Conservation (phyloP, 192 early-diverging fungal genomes). For the Coemansia sp. region DNA sequence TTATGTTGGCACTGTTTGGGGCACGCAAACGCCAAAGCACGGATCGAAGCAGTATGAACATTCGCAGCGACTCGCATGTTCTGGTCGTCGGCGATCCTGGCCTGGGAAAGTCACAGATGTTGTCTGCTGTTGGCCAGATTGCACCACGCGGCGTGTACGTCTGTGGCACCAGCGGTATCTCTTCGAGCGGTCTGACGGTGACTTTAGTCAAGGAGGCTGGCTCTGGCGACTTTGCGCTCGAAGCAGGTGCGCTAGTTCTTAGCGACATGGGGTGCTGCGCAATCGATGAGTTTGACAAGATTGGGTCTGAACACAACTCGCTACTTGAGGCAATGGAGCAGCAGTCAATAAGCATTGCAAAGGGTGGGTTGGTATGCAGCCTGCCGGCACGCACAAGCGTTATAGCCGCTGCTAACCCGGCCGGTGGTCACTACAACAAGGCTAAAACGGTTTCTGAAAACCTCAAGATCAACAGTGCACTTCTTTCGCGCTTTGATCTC, state of each 20-base stretch:
- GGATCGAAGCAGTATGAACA: constrained; percentile 46
- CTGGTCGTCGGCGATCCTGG: constrained; percentile 85
- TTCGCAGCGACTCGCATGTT: constrained; percentile 69
- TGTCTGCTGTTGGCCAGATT: constrained; percentile 77
- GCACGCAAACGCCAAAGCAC: constrained; percentile 42
- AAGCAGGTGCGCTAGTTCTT: constrained; percentile 81
- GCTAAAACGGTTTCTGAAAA: constrained; percentile 81
- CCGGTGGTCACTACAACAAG: constrained; percentile 84
- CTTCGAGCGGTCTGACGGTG: constrained; percentile 68
- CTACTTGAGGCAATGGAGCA: constrained; percentile 87
- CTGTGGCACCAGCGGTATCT: constrained; percentile 67
- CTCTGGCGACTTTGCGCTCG: constrained; percentile 74
- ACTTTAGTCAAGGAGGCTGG: constrained; percentile 68
- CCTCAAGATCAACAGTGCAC: constrained; percentile 68
- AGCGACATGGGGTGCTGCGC: constrained; percentile 86
- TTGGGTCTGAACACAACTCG: constrained; percentile 75
- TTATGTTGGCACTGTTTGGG: constrained; percentile 76
- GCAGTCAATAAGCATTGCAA: constrained; percentile 82
- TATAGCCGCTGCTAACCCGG: constrained; percentile 86
- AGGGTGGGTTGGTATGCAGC: constrained; percentile 81
- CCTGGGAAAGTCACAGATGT: constrained; percentile 82
- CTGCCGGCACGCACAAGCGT: constrained; percentile 81
- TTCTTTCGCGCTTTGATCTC: constrained; percentile 79
- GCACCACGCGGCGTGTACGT: constrained; percentile 80
- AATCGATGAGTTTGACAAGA: constrained; percentile 93